phyloP scores from a whole-genome alignment of 129 eudicot species.

The Lactuca sativa region DNA sequence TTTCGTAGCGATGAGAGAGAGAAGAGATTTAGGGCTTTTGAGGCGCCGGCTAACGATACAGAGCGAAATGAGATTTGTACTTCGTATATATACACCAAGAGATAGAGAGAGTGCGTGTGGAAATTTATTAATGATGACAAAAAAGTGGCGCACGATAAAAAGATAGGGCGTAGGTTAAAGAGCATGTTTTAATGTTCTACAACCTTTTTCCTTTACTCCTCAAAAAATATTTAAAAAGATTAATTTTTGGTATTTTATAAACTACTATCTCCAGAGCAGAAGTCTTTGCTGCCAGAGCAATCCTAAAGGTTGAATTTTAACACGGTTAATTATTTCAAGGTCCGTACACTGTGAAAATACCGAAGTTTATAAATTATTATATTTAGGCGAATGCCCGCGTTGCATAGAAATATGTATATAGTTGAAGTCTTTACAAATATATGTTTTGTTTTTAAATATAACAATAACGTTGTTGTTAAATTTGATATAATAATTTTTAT shows the following conservation, averaged over 20 bases:
- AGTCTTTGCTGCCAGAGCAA: neutral
- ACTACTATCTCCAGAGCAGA: slow-evolving; percentile 5
- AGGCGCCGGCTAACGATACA: slow-evolving; percentile 54
- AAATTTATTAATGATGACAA: slow-evolving; percentile 37
- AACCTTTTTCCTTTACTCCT: neutral
- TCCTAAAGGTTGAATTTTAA: neutral
- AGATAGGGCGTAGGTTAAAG: slow-evolving; percentile 38
- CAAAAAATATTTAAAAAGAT: neutral
- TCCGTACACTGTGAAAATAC: too few species aligned
- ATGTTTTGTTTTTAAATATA: too few species aligned
- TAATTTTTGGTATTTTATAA: neutral
- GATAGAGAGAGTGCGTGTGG: slow-evolving; percentile 38
- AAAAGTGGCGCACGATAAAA: slow-evolving; percentile 32
- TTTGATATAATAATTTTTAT: too few species aligned
- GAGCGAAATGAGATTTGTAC: slow-evolving; percentile 35
- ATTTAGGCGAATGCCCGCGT: too few species aligned
- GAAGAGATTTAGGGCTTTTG: slow-evolving; percentile 52
- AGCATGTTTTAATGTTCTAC: slow-evolving; percentile 22
- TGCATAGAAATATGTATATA: too few species aligned
- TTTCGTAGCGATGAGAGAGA: slow-evolving; percentile 18
- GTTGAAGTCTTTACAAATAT: too few species aligned
- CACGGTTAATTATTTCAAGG: too few species aligned
- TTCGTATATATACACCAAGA: slow-evolving; percentile 15
- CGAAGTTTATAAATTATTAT: too few species aligned
- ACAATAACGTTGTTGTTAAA: too few species aligned